Evolutionary conservation across 768 basidiomycete species (phyloP), one percentile per base, ranked within the genome.

Genomic region (Trametes gibbosa): DNA sequence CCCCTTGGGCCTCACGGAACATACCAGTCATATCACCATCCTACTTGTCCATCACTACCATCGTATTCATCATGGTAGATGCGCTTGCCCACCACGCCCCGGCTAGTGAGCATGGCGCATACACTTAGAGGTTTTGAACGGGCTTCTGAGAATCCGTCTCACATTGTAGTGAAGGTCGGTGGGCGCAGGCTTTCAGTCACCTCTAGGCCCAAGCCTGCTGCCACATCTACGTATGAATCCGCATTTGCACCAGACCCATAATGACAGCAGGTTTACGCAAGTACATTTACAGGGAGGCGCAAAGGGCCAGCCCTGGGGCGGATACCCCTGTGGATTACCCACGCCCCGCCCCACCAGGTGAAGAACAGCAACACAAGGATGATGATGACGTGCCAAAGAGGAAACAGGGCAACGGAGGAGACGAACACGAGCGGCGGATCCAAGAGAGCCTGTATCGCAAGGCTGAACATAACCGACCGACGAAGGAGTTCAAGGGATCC

Each of bases 341-440:
- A 9, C 63, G 65, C 24, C 65, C 65, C 13, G 61, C 63, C 1
- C 40, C 63, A 17, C 65, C 65, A 1, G 61, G 63, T n/a, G 65
- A 66, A 32, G 60, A 64, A 29, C 50, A 45, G 25, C 58, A 50
- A 24, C 56, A 56, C 39, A 54, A 59, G 40, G 54, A 59, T 1
- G 60, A 66, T 29, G 65, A 66, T 16, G 65, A 66, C n/a, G 58
- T 52, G 41, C 65, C 65, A 3, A 64, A 53, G 63, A 52, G 45
- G 46, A 66, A 58, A 58, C 60, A 59, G 32, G 61, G 65, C 48
- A 61, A 43, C 17, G 63, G 65, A 23, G 65, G 61, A 8, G 63
- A 66, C 52, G 65, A 66, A 52, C 65, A 66, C 56, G 65, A 66
- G 52, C 63, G 65, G 13, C 51, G 65, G 17, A 61, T 66, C 34